Conservation (phyloP, 1,284 basidiomycete genomes). For the Ustilago loliicola region DNA sequence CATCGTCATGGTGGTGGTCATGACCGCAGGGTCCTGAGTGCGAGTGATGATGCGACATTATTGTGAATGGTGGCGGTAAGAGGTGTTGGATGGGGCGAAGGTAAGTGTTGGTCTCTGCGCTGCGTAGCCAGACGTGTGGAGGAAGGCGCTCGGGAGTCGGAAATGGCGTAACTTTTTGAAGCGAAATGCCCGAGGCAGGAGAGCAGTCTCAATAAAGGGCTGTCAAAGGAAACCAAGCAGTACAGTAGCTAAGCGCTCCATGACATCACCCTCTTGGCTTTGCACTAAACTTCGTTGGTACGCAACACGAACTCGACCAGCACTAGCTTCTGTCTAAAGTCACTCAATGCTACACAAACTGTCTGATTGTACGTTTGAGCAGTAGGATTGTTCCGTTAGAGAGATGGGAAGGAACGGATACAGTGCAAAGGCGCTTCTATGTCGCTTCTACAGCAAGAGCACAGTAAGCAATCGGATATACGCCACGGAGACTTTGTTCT, state of each 20-base stretch:
- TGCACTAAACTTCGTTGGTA: not conserved
- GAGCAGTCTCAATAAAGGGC: not conserved
- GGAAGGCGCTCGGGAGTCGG: not conserved
- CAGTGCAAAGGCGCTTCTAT: too few species aligned
- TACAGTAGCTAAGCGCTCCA: not conserved
- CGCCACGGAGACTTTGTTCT: not conserved
- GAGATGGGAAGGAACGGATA: too few species aligned
- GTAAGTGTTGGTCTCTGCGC: slow-evolving; percentile 4
- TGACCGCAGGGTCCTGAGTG: slow-evolving; percentile 53
- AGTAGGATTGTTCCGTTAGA: too few species aligned
- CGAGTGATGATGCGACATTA: slow-evolving; percentile 58
- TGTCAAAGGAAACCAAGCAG: not conserved
- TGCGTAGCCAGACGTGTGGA: slow-evolving; percentile 1
- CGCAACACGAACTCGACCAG: not conserved
- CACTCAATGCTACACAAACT: too few species aligned
- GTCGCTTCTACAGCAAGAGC: not conserved
- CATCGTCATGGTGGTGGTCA: slow-evolving; percentile 59
- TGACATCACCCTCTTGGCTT: not conserved
- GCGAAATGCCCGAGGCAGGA: not conserved
- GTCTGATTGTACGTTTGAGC: too few species aligned
- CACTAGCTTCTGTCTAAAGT: too few species aligned
- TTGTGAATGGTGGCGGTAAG: not conserved
- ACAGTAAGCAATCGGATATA: not conserved
- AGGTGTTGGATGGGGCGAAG: not conserved
- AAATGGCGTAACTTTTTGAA: not conserved